phyloP scores from a whole-genome alignment of 441 rosid genomes.

The Codiaeum variegatum region DNA sequence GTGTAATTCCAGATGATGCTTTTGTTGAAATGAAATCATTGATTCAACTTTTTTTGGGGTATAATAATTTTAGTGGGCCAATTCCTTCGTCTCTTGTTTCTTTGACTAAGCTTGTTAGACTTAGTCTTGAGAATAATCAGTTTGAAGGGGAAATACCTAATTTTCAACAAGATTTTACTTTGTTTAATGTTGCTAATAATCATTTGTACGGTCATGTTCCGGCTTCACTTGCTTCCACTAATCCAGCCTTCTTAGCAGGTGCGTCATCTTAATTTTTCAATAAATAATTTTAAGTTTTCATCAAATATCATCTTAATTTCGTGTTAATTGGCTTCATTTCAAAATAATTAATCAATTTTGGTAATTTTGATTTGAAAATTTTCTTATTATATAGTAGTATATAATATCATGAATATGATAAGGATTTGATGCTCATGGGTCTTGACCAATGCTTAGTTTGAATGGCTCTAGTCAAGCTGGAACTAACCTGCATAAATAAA shows the following conservation, averaged over 20 bases:
- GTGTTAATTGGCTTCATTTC: no score
- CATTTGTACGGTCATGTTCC: constrained; percentile 59
- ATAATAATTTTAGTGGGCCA: constrained; percentile 46
- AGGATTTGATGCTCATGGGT: no score
- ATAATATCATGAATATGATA: no score
- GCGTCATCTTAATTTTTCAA: neutral
- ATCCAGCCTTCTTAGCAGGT: constrained; percentile 47
- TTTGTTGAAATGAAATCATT: constrained; percentile 51
- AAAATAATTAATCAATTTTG: neutral
- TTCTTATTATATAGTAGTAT: no score
- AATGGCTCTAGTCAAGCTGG: no score
- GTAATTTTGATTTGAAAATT: no score
- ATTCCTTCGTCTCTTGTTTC: constrained; percentile 44
- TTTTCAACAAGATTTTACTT: constrained; percentile 32
- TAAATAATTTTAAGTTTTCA: no score
- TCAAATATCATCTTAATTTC: no score
- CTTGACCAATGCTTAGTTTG: no score
- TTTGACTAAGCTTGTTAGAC: constrained; percentile 32
- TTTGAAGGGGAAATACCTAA: constrained; percentile 50
- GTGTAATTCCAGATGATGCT: constrained; percentile 34
- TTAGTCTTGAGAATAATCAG: constrained; percentile 48
- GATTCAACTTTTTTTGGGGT: constrained; percentile 42
- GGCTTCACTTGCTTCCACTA: constrained; percentile 30
- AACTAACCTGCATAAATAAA: no score
- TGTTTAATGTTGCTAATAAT: constrained; percentile 53